These are phyloP conservation scores for Agrocybe chaxingu DNA, from an alignment of 768 basidiomycete genomes.

Conservation along the genomic window DNA sequence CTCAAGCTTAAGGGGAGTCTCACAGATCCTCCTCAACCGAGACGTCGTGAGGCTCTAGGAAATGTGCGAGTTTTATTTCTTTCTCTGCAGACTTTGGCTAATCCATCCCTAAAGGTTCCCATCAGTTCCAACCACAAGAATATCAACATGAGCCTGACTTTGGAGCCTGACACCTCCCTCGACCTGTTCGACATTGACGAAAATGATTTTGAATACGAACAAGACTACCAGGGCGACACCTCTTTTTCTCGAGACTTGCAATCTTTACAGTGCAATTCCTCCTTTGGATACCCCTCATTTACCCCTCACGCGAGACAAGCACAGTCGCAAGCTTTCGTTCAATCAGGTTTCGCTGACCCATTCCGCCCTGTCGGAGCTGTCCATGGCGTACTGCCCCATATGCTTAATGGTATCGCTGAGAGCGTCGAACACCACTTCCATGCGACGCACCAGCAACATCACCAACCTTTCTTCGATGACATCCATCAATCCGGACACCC, in stretches of 20 bases:
- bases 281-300: conserved; percentile 35
- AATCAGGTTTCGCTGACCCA: conserved; percentile 36
- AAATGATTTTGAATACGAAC: conserved; percentile 55
- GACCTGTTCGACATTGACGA: conserved; percentile 77
- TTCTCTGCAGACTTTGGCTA: conserved; percentile 12
- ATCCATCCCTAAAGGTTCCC: conserved; percentile 23
- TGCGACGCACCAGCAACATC: conserved; percentile 26
- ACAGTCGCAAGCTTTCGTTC: conserved; percentile 23
- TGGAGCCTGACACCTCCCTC: conserved; percentile 40
- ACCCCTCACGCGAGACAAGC: conserved; percentile 20
- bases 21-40: conserved; percentile 64
- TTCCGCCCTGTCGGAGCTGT: conserved; percentile 27
- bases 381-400: conserved; percentile 20
- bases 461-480: conserved; percentile 19
- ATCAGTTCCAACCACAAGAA: conserved; percentile 23
- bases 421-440: conserved; percentile 43
- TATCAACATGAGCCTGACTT: conserved; percentile 29
- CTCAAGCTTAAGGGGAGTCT: conserved; percentile 67
- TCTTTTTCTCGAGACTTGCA: conserved; percentile 34
- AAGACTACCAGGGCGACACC: conserved; percentile 32
- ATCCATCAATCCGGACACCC: conserved; percentile 13
- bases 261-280: conserved; percentile 23
- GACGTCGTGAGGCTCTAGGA: conserved; percentile 42
- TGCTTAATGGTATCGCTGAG: conserved; percentile 34
- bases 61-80: conserved; percentile 25